Base-by-base conservation (phyloP, 2,329 filamentous ascomycete genomes). In the Neonectria hederae region DNA sequence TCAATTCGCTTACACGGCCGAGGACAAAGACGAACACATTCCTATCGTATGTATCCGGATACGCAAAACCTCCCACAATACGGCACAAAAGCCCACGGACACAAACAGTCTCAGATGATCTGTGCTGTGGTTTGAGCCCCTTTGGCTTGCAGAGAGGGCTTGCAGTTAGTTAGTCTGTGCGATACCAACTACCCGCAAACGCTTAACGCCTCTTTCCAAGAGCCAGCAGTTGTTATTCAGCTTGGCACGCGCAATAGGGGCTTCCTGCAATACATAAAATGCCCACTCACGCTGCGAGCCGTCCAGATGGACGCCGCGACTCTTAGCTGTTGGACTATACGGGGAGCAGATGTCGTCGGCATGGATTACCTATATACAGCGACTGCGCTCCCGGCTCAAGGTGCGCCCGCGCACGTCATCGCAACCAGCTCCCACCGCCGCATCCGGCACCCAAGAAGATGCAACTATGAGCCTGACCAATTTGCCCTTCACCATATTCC, bases 401-500 rank as follows among this genome's bases (percentile, higher is more conserved):
- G 24, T 58, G 30, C 54, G 40, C 19, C 48, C 49, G 45, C 45
- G 61, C 38, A 58, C 28, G 61, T 19, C 35, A 51, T 53, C 40
- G 21, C 55, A 26, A 21, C 26, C 24, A 54, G 24, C 24, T 22
- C 28, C 38, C 32, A 4, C 48, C 14, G 40, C 35, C 14, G 30
- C 28, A 22, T 10, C 22, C 30, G 38, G 38, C 70, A 69, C 77
- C 76, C 75, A 76, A 19, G 8, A 38, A 30, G 21, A 19, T 46
- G 22, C 38, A 6, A 26, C 5, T 6, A 45, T 32, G 35, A 80
- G 64, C 76, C 56, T 85, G 30, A 78, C 77, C 10, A 76, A 81
- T 17, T 78, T 90, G 42, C 87, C 87, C n/a, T 81, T 83, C 69
- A 86, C 88, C 56, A 73, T 90, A 51, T 89, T 90, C 69, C 79